These are phyloP conservation scores for Scleroderma citrinum DNA, from an alignment of 768 basidiomycete species.

Conservation along the genomic window DNA sequence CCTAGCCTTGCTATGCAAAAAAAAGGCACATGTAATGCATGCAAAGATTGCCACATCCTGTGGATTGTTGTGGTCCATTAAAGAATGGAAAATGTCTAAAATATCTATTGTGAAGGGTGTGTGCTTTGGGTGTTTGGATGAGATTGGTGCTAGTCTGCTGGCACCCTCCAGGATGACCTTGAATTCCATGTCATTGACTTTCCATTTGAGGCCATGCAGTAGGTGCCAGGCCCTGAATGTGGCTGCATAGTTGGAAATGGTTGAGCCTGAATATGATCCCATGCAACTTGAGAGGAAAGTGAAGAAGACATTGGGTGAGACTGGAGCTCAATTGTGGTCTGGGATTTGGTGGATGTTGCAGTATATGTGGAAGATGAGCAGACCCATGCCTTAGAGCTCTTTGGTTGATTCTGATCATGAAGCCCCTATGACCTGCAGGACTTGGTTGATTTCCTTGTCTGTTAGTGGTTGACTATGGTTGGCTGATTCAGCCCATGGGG, in stretches of 20 bases:
- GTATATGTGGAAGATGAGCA: slow-evolving; percentile 34
- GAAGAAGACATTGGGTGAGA: too few species aligned
- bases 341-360: slow-evolving; percentile 31
- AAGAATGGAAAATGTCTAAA: not conserved
- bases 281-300: slow-evolving; percentile 26
- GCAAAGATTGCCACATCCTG: slow-evolving; percentile 29
- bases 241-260: slow-evolving; percentile 34
- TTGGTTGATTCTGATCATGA: too few species aligned
- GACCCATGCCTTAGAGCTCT: slow-evolving; percentile 27
- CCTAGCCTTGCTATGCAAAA: slow-evolving; percentile 30
- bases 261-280: slow-evolving; percentile 27
- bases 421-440: too few species aligned
- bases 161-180: slow-evolving; percentile 20
- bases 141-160: not conserved
- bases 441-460: too few species aligned
- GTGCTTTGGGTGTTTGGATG: slow-evolving; percentile 24
- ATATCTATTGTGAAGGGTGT: slow-evolving; percentile 24
- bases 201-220: slow-evolving; percentile 35
- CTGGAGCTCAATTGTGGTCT: slow-evolving; percentile 30
- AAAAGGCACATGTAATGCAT: slow-evolving; percentile 23
- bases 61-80: slow-evolving; percentile 24
- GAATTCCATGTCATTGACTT: slow-evolving; percentile 18
- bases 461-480: too few species aligned
- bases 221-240: slow-evolving; percentile 43
- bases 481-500: too few species aligned